Conservation (phyloP, 345 rosid species). For the Salix koriyanagi region DNA sequence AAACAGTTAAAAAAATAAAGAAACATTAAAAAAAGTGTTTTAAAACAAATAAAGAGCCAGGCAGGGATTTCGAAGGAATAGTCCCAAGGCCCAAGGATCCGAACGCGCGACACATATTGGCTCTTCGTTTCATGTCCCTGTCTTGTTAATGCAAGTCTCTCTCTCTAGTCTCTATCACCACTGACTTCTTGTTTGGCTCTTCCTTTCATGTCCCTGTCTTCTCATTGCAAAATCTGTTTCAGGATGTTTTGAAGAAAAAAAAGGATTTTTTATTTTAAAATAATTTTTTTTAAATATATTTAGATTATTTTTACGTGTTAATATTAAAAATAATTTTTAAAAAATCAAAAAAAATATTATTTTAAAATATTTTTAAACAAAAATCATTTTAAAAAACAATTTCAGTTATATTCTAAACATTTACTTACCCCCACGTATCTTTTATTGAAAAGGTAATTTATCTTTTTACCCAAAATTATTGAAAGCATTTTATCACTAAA, state of each 20-base stretch:
- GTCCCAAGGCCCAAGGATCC: background rate
- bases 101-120: background rate
- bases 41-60: background rate
- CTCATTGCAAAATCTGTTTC: too few relatives aligned
- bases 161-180: background rate
- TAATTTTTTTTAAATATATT: too few relatives aligned
- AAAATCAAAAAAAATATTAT: too few relatives aligned
- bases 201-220: background rate
- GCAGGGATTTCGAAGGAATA: background rate
- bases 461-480: background rate
- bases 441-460: background rate
- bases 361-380: too few relatives aligned
- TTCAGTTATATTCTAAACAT: too few relatives aligned
- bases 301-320: too few relatives aligned
- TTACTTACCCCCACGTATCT: background rate
- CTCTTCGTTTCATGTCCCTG: conserved; percentile 5
- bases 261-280: too few relatives aligned
- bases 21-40: too few relatives aligned
- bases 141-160: background rate
- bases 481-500: background rate
- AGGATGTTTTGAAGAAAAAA: too few relatives aligned
- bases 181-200: background rate
- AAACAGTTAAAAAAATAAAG: too few relatives aligned
- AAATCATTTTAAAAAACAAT: too few relatives aligned
- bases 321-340: too few relatives aligned